Percentiles rank a stretch among this genome's conserved stretches.
Conservation (phyloP, 1,284 basidiomycete genomes). For the Lentinula novae-zelandiae region DNA sequence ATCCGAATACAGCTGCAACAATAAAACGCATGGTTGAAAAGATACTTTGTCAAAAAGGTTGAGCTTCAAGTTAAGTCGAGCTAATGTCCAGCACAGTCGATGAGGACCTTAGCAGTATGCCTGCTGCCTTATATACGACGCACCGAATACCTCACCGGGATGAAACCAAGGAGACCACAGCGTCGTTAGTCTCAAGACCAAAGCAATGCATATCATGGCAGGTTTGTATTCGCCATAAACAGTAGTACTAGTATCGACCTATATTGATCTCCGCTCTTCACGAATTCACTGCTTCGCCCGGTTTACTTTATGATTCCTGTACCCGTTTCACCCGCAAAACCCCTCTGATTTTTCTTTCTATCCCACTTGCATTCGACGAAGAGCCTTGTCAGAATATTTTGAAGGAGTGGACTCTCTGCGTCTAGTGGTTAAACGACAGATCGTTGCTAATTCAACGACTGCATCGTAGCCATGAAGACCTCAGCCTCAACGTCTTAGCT, state of each 20-base stretch:
- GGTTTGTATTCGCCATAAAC: background rate
- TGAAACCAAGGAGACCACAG: background rate
- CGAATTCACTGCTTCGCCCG: too few species aligned
- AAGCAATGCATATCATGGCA: background rate
- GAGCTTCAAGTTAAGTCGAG: background rate
- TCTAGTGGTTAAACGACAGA: too few species aligned
- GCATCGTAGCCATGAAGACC: too few species aligned
- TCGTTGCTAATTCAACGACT: too few species aligned
- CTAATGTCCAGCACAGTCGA: slow-evolving; percentile 9
- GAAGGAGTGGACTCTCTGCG: too few species aligned
- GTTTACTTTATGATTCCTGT: too few species aligned
- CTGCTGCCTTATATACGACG: background rate
- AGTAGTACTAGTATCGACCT: background rate
- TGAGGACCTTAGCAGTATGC: background rate
- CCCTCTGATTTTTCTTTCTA: too few species aligned
- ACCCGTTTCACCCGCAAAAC: too few species aligned
- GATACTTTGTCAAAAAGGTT: background rate
- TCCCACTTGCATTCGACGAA: too few species aligned
- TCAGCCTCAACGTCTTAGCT: too few species aligned
- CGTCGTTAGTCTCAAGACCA: background rate
- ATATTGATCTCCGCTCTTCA: too few species aligned
- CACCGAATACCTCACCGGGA: background rate
- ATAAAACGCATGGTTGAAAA: background rate
- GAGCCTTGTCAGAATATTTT: too few species aligned
- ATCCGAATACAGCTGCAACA: background rate